Conservation (phyloP, 805 yeast species). For the Starmerella sirachaensis region DNA sequence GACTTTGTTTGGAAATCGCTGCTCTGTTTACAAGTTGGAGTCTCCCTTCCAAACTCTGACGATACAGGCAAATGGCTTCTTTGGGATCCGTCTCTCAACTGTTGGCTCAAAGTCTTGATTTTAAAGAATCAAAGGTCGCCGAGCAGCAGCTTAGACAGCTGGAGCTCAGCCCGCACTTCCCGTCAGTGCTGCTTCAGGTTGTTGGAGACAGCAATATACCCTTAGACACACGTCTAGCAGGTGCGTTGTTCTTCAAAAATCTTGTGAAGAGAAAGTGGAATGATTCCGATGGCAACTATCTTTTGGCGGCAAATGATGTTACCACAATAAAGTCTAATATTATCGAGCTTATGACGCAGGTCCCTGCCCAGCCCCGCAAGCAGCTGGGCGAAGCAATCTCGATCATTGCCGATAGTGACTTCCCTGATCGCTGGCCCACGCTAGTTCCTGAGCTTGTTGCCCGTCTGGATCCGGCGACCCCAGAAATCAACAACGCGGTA, state of each 20-base stretch:
- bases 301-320: slow-evolving; percentile 50
- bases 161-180: slow-evolving; percentile 62
- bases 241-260: slow-evolving; percentile 82
- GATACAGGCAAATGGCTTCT: too few species aligned
- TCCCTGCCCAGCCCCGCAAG: slow-evolving; percentile 59
- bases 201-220: slow-evolving; percentile 52
- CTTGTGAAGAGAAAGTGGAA: slow-evolving; percentile 77
- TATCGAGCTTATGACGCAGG: slow-evolving; percentile 69
- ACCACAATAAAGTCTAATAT: slow-evolving; percentile 61
- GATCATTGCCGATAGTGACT: slow-evolving; percentile 88
- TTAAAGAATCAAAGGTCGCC: slow-evolving; percentile 25
- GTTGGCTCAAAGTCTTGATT: slow-evolving; percentile 23
- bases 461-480: slow-evolving; percentile 49
- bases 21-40: too few species aligned
- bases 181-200: slow-evolving; percentile 61
- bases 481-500: slow-evolving; percentile 61
- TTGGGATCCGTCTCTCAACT: slow-evolving; percentile 23
- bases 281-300: slow-evolving; percentile 74
- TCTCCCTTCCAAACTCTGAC: too few species aligned
- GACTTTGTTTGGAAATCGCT: too few species aligned
- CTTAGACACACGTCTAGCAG: slow-evolving; percentile 62
- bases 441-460: slow-evolving; percentile 48
- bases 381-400: slow-evolving; percentile 93
- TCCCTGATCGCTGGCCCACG: slow-evolving; percentile 80
- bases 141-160: slow-evolving; percentile 51